Percentiles rank a stretch among this genome's conserved stretches.
These are phyloP conservation scores for Astrephomene gubernaculifera DNA, from an alignment of 139 green algal genomes.

Conservation along the genomic window DNA sequence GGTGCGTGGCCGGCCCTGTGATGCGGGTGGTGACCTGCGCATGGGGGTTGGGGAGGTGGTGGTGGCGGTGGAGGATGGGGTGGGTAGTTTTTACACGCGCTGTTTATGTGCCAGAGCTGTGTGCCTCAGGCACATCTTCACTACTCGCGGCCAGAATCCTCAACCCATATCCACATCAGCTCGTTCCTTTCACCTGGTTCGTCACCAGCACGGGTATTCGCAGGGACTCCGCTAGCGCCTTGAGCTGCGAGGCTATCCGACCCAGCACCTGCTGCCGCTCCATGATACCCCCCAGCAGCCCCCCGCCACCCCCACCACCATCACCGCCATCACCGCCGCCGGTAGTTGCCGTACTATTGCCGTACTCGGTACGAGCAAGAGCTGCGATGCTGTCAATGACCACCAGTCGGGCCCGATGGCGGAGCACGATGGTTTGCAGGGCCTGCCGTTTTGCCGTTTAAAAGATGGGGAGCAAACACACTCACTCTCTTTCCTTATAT, in stretches of 20 bases:
- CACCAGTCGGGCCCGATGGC: slow-evolving; percentile 63
- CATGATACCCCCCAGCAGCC: slow-evolving; percentile 26
- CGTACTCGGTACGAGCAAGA: slow-evolving; percentile 63
- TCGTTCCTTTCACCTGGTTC: slow-evolving; percentile 51
- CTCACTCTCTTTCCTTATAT: too few species aligned
- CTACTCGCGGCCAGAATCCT: not conserved
- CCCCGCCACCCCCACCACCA: not conserved
- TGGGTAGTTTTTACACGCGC: too few species aligned
- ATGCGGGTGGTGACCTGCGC: slow-evolving; percentile 37
- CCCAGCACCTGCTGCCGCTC: slow-evolving; percentile 71
- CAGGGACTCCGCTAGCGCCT: slow-evolving; percentile 80
- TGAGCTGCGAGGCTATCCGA: slow-evolving; percentile 78
- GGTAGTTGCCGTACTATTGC: slow-evolving; percentile 5
- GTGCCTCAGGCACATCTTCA: too few species aligned
- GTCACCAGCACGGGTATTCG: slow-evolving; percentile 59
- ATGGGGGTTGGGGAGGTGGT: too few species aligned
- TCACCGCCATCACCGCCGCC: not conserved
- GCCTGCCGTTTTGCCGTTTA: slow-evolving; percentile 8
- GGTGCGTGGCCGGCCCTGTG: not conserved
- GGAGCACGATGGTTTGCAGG: slow-evolving; percentile 23
- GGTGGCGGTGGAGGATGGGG: too few species aligned
- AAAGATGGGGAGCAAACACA: too few species aligned
- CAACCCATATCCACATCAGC: too few species aligned
- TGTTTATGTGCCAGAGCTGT: too few species aligned
- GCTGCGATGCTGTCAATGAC: slow-evolving; percentile 88